phyloP scores from a whole-genome alignment of 176 grass and related monocot genomes.

The Calamus simplicifolius region DNA sequence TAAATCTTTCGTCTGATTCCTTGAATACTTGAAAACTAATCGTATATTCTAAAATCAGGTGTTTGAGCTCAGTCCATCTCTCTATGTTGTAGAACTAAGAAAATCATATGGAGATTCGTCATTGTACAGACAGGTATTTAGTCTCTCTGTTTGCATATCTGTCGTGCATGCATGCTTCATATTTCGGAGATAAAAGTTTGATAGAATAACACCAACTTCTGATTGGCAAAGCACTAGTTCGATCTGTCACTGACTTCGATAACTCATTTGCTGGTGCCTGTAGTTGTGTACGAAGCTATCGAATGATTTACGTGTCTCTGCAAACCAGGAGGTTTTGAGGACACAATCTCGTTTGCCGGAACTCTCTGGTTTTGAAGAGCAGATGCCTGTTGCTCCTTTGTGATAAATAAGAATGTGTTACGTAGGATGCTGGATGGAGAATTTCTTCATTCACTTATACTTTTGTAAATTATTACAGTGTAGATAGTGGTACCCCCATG shows the following conservation, averaged over 20 bases:
- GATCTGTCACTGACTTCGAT: too few relatives aligned
- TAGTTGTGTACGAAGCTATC: constrained; percentile 72
- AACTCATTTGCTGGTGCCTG: not conserved
- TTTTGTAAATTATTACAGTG: too few relatives aligned
- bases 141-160: not conserved
- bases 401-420: too few relatives aligned
- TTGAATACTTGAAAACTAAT: too few relatives aligned
- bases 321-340: constrained; percentile 23
- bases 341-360: constrained; percentile 8
- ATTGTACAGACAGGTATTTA: constrained; percentile 61
- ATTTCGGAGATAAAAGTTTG: not conserved
- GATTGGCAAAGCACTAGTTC: too few relatives aligned
- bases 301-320: constrained; percentile 41
- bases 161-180: too few relatives aligned
- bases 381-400: constrained; percentile 13
- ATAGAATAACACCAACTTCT: too few relatives aligned
- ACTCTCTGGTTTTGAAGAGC: not conserved
- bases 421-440: too few relatives aligned
- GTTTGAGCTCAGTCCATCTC: constrained; percentile 64
- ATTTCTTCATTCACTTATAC: too few relatives aligned
- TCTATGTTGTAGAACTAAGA: constrained; percentile 78
- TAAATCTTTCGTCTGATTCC: too few relatives aligned
- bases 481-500: too few relatives aligned
- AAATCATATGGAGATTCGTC: constrained; percentile 60
- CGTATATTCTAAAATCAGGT: constrained; percentile 26